Percentiles rank a stretch among this genome's conserved stretches.
phyloP scores from a whole-genome alignment of 2,329 filamentous ascomycete genomes.

The Aspergillus luchuensis region DNA sequence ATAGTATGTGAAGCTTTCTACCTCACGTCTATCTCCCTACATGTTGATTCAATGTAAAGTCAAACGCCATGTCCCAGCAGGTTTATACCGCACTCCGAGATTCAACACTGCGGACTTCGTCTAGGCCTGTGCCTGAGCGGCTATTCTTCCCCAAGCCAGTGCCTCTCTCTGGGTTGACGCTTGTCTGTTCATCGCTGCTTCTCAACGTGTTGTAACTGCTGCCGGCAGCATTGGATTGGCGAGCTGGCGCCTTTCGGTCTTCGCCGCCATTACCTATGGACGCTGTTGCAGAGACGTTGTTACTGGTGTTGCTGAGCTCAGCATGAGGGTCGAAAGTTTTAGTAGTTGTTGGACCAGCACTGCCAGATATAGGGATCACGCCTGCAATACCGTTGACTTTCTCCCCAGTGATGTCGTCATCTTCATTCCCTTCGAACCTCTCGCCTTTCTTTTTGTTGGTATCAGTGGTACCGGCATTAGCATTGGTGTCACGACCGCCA shows the following conservation, averaged over 20 bases:
- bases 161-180: not conserved
- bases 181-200: not conserved
- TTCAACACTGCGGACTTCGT: not conserved
- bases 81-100: not conserved
- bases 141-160: not conserved
- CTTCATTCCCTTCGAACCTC: not conserved
- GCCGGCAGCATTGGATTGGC: not conserved
- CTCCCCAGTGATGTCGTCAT: not conserved
- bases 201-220: constrained; percentile 2
- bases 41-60: not conserved
- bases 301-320: not conserved
- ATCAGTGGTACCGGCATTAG: not conserved
- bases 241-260: not conserved
- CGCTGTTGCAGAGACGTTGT: not conserved
- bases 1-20: not conserved
- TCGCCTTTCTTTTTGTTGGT: not conserved
- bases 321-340: constrained; percentile 6
- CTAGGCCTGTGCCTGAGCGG: not conserved
- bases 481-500: not conserved
- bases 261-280: not conserved
- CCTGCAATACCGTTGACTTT: constrained; percentile 7
- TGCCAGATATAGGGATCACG: constrained; percentile 4
- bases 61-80: not conserved
- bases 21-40: not conserved
- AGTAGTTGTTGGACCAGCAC: constrained; percentile 3